Evolutionary conservation across 176 grass and related monocot genomes (phyloP), one percentile per base, ranked within the genome.

Genomic region (Pontederia paniculata): DNA sequence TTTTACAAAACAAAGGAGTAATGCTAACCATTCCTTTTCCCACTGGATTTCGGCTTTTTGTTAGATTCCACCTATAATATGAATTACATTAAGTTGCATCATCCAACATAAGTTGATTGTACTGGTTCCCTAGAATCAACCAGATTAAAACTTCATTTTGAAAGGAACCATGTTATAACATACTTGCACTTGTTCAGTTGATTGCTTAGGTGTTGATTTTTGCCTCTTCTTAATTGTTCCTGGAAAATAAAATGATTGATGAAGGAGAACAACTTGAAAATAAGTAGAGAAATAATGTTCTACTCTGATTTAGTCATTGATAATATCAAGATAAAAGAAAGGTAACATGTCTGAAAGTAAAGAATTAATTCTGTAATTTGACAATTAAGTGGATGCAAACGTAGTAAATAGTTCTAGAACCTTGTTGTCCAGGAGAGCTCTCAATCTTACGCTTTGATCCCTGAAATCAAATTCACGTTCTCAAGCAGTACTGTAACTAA

Each of bases 1-100:
- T 5, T 23, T 23, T 16, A 7, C 12, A 16, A 14, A 28, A 16
- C 25, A 25, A 41, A 31, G 23, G 25, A 11, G 6, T 14, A 15
- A 57, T 23, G 79, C 55, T 69, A 76, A 97, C 91, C 77, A 71
- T 70, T 83, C 64, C 69, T 95, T 74, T 73, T 81, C 65, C 60
- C 60, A 47, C 51, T 49, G 76, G 76, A n/a, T 16, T 59, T 52
- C 31, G 55, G 23, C 8, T 54, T 56, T 62, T 73, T 76, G 42
- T 52, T 63, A 63, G 68, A 48, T 72, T 9, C 25, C 13, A 10
- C 73, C 79, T 82, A 73, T 17, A 77, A 58, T 43, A 45, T 13
- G 14, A 47, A 47, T 0, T 64, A 12, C 9, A 23, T 17, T n/a
- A 17, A 2, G 23, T 5, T 42, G 22, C 21, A 62, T 18, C 16